phyloP scores from a whole-genome alignment of 805 yeast genomes.

The Gaillardinia entomophila region DNA sequence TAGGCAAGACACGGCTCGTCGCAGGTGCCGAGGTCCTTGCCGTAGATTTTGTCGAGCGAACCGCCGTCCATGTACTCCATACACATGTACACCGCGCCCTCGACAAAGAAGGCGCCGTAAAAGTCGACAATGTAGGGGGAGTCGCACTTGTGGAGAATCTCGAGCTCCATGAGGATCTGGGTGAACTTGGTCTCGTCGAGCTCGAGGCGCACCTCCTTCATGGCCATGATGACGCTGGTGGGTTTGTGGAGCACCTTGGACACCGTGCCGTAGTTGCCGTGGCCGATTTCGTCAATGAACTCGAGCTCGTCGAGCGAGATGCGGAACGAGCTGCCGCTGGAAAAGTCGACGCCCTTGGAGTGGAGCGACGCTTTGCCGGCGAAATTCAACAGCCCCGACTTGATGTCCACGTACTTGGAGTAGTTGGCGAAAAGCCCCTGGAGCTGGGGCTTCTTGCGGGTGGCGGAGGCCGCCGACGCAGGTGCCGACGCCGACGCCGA shows the following conservation, averaged over 20 bases:
- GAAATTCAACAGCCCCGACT: conserved; percentile 86
- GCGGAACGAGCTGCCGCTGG: conserved; percentile 80
- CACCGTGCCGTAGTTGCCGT: conserved; percentile 96
- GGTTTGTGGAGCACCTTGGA: conserved; percentile 91
- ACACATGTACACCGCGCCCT: conserved; percentile 97
- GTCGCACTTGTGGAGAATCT: conserved; percentile 84
- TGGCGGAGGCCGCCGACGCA: background rate
- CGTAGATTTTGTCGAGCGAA: conserved; percentile 81
- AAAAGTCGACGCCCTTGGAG: conserved; percentile 86
- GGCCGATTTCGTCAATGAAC: conserved; percentile 81
- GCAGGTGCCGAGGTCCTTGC: conserved; percentile 49
- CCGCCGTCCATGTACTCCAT: conserved; percentile 98
- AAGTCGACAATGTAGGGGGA: conserved; percentile 92
- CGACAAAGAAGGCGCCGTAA: conserved; percentile 95
- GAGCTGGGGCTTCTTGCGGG: conserved; percentile 26
- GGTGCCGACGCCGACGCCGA: conserved; percentile 3
- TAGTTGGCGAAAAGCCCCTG: conserved; percentile 75
- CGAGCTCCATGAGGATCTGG: conserved; percentile 94
- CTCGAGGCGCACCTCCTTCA: conserved; percentile 93
- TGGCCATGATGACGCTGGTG: conserved; percentile 88
- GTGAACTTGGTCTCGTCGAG: conserved; percentile 90
- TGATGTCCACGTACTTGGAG: conserved; percentile 83
- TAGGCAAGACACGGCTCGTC: conserved; percentile 77
- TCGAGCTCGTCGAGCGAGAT: conserved; percentile 82
- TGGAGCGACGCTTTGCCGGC: conserved; percentile 91